Evolutionary conservation across 441 rosid species (phyloP), one percentile per base, ranked within the genome.

Genomic region (Adansonia madagascariensis): DNA sequence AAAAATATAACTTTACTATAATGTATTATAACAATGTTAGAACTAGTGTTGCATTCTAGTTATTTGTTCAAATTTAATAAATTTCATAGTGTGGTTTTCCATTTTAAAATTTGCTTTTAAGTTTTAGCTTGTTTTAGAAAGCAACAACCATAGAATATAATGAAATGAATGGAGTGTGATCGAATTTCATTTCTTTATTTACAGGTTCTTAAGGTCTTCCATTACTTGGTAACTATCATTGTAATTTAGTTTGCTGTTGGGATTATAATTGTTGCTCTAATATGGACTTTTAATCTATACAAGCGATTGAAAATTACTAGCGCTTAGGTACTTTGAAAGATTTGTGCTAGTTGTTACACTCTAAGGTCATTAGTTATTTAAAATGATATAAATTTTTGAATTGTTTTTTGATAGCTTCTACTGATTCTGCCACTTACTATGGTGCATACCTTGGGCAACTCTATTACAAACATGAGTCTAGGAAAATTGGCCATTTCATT

Each of bases 391-490:
- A 31, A 72, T 82, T 75, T 49, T 60, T 68, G 8, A 31, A 1
- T 17, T 68, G 79, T 66, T 17, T 81, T 17, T 44, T 77, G 65
- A 76, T 85, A 96, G 98, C 95, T 96, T 79, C 92, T 89, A 59
- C 91, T 87, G 2, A 91, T 96, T 74, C 62, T 96, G 77, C 99
- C 99, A 14, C 86, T 96, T 56, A 98, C 98, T 1, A 72, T 91
- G 81, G 98, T 93, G 78, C 99, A 96, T 82, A 87, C 91, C 0
- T 81, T 94, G 74, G 98, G 99, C 46, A 96, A 92, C 74, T 89
- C 91, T 15, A 94, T 96, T 81, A 91, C 98, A 20, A 96, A 96
- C 80, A 89, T 94, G 98, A 94, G 99, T 77, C 97, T 96, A 0
- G 99, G 98, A 24, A 24, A 24, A 24, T 24, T 0, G 27, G 1